Conservation (phyloP, 164 flowering plant genomes). For the Protea cynaroides region DNA sequence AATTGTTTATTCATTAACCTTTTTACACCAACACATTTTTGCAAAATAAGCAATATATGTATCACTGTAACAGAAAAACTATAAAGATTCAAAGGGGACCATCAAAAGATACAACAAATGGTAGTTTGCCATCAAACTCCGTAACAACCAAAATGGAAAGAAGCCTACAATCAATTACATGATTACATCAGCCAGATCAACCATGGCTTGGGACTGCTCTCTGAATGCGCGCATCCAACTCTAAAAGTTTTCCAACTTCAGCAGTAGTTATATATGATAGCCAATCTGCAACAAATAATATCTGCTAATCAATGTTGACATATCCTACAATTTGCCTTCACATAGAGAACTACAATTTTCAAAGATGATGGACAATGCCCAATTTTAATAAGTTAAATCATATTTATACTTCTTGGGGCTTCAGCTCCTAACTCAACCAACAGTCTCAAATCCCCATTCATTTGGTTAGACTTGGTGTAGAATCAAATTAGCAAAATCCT, state of each 20-base stretch:
- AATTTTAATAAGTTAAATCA: not conserved
- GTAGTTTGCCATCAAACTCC: not conserved
- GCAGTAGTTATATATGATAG: not conserved
- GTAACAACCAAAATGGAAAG: not conserved
- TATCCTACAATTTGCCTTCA: not conserved
- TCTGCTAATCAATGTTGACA: not conserved
- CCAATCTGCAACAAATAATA: not conserved
- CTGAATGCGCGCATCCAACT: too few relatives aligned
- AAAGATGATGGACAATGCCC: not conserved
- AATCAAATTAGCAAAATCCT: not conserved
- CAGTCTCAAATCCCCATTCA: not conserved
- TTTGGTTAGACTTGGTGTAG: not conserved
- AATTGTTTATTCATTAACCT: too few relatives aligned
- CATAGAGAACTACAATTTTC: not conserved
- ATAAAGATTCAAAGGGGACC: too few relatives aligned
- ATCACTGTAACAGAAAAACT: too few relatives aligned
- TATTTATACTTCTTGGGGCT: not conserved
- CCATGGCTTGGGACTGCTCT: too few relatives aligned
- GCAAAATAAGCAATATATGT: too few relatives aligned
- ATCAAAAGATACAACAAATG: not conserved
- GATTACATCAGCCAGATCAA: too few relatives aligned
- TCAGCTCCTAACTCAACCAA: not conserved
- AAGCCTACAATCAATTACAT: too few relatives aligned
- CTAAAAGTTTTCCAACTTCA: not conserved
- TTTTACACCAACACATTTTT: too few relatives aligned